These are phyloP conservation scores for Iberis amara DNA, from an alignment of 441 rosid genomes.

Conservation along the genomic window DNA sequence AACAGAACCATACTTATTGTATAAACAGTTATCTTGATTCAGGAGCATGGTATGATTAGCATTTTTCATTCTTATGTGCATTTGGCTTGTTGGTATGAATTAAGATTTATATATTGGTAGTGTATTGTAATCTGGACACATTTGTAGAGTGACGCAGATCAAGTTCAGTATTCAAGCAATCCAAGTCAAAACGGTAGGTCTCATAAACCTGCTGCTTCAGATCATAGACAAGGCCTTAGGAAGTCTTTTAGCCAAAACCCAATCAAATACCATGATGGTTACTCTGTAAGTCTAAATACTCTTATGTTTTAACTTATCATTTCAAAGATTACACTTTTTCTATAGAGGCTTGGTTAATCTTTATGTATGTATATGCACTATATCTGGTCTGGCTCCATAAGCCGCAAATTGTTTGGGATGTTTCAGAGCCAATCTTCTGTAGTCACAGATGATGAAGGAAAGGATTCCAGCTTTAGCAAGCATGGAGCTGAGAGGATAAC, in stretches of 20 bases:
- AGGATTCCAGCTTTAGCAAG: conserved; percentile 38
- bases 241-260: conserved; percentile 72
- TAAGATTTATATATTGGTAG: no score
- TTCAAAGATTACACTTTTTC: not conserved
- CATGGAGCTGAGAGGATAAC: conserved; percentile 60
- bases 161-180: conserved; percentile 37
- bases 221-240: conserved; percentile 50
- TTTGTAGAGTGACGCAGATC: conserved; percentile 75
- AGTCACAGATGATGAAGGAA: conserved; percentile 85
- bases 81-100: conserved; percentile 12
- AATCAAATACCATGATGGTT: conserved; percentile 61
- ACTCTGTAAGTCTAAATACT: conserved; percentile 61
- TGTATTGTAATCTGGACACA: not conserved
- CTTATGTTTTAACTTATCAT: not conserved
- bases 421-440: conserved; percentile 85
- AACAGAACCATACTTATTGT: conserved; percentile 5
- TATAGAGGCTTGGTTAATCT: not conserved
- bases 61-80: not conserved
- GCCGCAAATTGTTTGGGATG: conserved; percentile 14
- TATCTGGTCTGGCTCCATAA: conserved; percentile 10
- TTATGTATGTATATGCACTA: not conserved
- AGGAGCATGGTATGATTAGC: not conserved
- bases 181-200: conserved; percentile 33
- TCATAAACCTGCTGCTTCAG: conserved; percentile 36
- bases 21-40: not conserved